These are phyloP conservation scores for Colletotrichum graminicola DNA, from an alignment of 2,329 filamentous ascomycete genomes.

Conservation along the genomic window DNA sequence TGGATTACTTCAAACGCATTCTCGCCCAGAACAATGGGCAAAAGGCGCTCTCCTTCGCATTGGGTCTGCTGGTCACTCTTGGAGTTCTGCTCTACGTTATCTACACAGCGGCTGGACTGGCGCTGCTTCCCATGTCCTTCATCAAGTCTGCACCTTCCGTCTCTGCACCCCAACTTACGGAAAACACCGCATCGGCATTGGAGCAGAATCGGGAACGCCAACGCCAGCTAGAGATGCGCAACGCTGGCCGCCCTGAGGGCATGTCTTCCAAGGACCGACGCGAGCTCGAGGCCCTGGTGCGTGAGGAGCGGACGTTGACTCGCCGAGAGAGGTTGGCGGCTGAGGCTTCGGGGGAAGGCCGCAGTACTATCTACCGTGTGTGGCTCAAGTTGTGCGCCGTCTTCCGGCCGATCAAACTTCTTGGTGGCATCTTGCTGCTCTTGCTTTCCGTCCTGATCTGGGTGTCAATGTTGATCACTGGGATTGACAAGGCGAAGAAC, in stretches of 20 bases:
- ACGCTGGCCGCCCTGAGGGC: conserved; percentile 78
- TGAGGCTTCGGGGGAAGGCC: conserved; percentile 83
- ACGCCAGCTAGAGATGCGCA: conserved; percentile 88
- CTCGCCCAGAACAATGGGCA: conserved; percentile 90
- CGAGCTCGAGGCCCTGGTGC: conserved; percentile 86
- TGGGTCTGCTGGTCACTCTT: conserved; percentile 89
- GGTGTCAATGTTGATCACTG: conserved; percentile 93
- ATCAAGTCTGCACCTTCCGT: conserved; percentile 93
- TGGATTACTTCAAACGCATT: conserved; percentile 92
- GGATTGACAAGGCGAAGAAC: conserved; percentile 96
- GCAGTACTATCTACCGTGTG: conserved; percentile 75
- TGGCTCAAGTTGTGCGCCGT: conserved; percentile 87
- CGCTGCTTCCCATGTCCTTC: conserved; percentile 87
- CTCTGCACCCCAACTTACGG: conserved; percentile 82
- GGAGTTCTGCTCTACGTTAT: conserved; percentile 88
- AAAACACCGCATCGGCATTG: conserved; percentile 82
- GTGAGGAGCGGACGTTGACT: conserved; percentile 92
- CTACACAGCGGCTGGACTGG: conserved; percentile 90
- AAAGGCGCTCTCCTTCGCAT: conserved; percentile 88
- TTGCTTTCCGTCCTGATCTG: conserved; percentile 81
- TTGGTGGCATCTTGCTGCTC: conserved; percentile 85
- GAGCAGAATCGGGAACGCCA: conserved; percentile 92
- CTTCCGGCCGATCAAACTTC: conserved; percentile 88
- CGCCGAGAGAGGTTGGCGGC: conserved; percentile 89
- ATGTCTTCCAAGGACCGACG: conserved; percentile 88